Evolutionary conservation across 2,329 filamentous ascomycete genomes (phyloP).

Genomic region (Fusarium sp.): DNA sequence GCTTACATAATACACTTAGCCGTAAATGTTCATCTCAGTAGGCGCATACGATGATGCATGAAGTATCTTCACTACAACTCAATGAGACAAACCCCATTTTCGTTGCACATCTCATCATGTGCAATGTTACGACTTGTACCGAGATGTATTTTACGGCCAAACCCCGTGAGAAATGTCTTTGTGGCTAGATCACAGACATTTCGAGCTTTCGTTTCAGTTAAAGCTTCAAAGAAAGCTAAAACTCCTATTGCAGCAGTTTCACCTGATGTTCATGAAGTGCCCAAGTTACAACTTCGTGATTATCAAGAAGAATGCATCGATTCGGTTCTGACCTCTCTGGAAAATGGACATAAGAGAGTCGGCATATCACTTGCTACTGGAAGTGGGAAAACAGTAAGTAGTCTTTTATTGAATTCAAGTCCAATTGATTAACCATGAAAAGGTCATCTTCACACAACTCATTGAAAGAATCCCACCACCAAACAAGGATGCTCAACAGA

Average conservation of each 20-base stretch:
- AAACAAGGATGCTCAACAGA: slow-evolving; percentile 70
- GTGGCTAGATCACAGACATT: slow-evolving; percentile 18
- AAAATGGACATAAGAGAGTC: slow-evolving; percentile 78
- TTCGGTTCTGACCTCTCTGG: slow-evolving; percentile 76
- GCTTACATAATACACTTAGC: slow-evolving; percentile 37
- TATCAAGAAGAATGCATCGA: slow-evolving; percentile 95
- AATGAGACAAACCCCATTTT: slow-evolving; percentile 11
- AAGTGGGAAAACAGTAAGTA: slow-evolving; percentile 82
- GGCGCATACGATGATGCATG: background rate
- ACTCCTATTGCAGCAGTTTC: slow-evolving; percentile 33
- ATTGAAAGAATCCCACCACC: slow-evolving; percentile 77
- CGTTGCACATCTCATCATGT: slow-evolving; percentile 48
- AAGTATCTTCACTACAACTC: slow-evolving; percentile 10
- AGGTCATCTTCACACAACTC: slow-evolving; percentile 96
- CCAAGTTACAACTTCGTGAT: slow-evolving; percentile 72
- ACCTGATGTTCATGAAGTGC: slow-evolving; percentile 24
- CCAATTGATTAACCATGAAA: slow-evolving; percentile 16
- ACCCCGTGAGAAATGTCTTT: slow-evolving; percentile 13
- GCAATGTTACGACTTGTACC: slow-evolving; percentile 51
- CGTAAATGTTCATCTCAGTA: background rate
- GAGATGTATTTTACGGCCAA: slow-evolving; percentile 45
- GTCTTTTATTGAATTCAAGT: background rate
- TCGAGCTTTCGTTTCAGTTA: slow-evolving; percentile 41
- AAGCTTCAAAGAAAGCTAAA: background rate
- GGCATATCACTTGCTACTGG: slow-evolving; percentile 90